Conservation (phyloP, 169 alveolate species). For the Cryptosporidium bovis region DNA sequence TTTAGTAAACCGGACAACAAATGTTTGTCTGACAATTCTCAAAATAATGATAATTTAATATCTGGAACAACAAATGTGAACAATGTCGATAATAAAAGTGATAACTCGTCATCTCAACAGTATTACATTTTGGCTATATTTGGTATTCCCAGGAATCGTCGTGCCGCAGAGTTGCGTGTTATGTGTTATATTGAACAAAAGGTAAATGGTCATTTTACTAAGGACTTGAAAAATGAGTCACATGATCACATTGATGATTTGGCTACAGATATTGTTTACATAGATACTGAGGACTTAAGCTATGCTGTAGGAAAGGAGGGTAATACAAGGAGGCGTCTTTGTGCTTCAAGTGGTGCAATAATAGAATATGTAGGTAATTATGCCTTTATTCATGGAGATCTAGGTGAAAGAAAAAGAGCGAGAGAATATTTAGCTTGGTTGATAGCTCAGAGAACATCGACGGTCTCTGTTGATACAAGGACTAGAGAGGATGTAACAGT, state of each 20-base stretch:
- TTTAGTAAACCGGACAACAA: constrained; percentile 73
- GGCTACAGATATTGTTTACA: constrained; percentile 66
- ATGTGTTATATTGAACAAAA: constrained; percentile 72
- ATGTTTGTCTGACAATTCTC: constrained; percentile 23
- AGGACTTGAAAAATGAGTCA: constrained; percentile 44
- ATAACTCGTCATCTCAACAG: background rate
- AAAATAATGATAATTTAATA: background rate
- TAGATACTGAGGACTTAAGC: constrained; percentile 75
- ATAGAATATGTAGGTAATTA: constrained; percentile 79
- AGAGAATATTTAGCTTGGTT: constrained; percentile 72
- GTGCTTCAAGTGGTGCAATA: constrained; percentile 80
- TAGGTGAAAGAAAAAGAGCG: constrained; percentile 75
- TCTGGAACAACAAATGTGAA: background rate
- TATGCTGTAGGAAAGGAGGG: constrained; percentile 81
- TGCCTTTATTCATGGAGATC: constrained; percentile 73
- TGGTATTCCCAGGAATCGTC: constrained; percentile 60
- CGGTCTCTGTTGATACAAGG: constrained; percentile 71
- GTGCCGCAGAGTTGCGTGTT: constrained; percentile 69
- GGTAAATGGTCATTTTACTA: constrained; percentile 61
- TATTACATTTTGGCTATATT: constrained; percentile 64
- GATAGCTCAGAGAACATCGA: constrained; percentile 70
- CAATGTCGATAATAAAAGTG: background rate
- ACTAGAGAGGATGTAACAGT: constrained; percentile 77
- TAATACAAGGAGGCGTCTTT: constrained; percentile 80
- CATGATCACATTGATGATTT: constrained; percentile 43